Evolutionary conservation across 352 stramenopile species (phyloP), one percentile per base, ranked within the genome.

Genomic region (Halophytophthora batemanensis): DNA sequence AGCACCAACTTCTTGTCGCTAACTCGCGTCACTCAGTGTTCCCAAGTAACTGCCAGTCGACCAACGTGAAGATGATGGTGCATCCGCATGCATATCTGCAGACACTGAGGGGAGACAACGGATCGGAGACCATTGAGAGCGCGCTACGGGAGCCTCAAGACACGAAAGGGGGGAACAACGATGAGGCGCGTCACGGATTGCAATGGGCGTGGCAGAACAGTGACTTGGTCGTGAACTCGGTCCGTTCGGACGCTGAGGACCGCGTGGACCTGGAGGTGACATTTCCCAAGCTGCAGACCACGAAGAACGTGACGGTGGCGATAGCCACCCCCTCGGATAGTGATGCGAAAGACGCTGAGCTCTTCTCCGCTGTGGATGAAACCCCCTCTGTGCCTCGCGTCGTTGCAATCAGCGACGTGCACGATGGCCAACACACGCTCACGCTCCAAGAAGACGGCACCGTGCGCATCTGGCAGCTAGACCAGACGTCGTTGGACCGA

Each of bases 391-490:
- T 79, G 2, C 59, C 74, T 14, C 69, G 61, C 2, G 61, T 90
- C 14, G 64, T 80, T 31, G 60, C 54, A 40, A 56, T 69, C 14
- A 61, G 63, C n/a, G 51, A 62, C 23, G 45, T 74, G 10, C 59
- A 72, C 22, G 38, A 53, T 33, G 69, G 61, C 7, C 66, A 71
- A 6, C 64, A 87, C 41, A 56, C 80, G 13, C 41, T 77, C 4
- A 89, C 75, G 4, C 58, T 88, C 8, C 71, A 89, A 50, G 64
- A 78, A 45, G 63, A 81, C 43, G 81, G 81, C n/a, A 36, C 65
- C 14, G 31, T 86, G 7, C 63, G 77, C 5, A 45, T 84, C 10
- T 90, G 78, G 81, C 77, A 89, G 57, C 53, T 92, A 3, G 73
- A 92, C 19, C 47, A 65, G 33, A 45, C 48, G 5, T 47, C 59